Percentiles rank a stretch among this genome's conserved stretches.
These are phyloP conservation scores for Magnaporthiopsis incrustans DNA, from an alignment of 2,329 filamentous ascomycete species.

Conservation along the genomic window DNA sequence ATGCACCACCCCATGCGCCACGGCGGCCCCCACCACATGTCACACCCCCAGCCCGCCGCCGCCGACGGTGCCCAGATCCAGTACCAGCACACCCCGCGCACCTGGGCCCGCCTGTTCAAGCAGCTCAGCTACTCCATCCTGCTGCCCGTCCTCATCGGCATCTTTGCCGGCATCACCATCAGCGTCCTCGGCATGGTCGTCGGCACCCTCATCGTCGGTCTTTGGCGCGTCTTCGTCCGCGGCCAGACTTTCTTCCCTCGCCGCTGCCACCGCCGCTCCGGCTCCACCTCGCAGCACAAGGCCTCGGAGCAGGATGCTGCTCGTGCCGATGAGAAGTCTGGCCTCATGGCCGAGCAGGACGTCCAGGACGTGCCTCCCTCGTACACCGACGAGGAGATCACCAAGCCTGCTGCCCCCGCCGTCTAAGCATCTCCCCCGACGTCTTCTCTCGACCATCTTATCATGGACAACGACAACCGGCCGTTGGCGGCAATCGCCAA, in stretches of 20 bases:
- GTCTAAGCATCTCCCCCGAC: not conserved
- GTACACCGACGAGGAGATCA: constrained; percentile 12
- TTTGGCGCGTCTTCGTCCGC: constrained; percentile 48
- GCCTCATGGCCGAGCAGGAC: constrained; percentile 34
- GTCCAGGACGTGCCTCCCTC: constrained; percentile 21
- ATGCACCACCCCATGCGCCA: constrained; percentile 20
- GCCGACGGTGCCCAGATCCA: constrained; percentile 2
- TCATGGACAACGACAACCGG: not conserved
- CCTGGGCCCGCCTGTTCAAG: constrained; percentile 40
- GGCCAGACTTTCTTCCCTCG: constrained; percentile 25
- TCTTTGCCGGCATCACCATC: constrained; percentile 59
- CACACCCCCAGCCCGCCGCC: constrained; percentile 8
- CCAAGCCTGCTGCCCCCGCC: not conserved
- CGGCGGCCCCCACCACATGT: constrained; percentile 10
- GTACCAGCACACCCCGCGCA: constrained; percentile 19
- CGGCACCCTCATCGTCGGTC: constrained; percentile 51
- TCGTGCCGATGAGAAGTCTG: constrained; percentile 39
- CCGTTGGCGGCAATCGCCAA: not conserved
- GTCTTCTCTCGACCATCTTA: not conserved
- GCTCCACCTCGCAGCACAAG: constrained; percentile 20
- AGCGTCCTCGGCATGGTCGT: constrained; percentile 62
- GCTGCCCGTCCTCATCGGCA: constrained; percentile 60
- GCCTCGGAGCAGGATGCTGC: constrained; percentile 25
- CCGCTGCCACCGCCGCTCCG: constrained; percentile 21
- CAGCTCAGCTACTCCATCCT: constrained; percentile 55